Evolutionary conservation across 345 rosid species (phyloP), one percentile per base, ranked within the genome.

Genomic region (Camelina sativa): DNA sequence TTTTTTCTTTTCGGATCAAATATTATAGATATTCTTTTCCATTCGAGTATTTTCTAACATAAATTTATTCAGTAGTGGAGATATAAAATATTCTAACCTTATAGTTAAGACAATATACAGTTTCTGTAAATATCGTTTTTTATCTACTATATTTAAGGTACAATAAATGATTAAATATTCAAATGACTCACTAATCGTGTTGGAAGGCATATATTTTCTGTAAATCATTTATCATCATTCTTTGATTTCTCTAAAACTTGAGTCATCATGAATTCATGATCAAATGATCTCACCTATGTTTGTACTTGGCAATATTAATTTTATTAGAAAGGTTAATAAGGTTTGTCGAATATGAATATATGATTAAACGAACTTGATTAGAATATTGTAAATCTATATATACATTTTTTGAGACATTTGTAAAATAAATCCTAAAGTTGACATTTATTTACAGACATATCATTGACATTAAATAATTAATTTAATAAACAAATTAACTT

Each of bases 101-200:
- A 56, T 28, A 28, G 10, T 56, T 56, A 56, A 55, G 8, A 28
- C 20, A 13, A 28, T 28, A 30, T 15, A 56, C 17, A 30, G n/a
- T 15, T 28, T 57, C 37, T 57, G 41, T 57, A 15, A 8, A 32
- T n/a, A 6, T 54, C 58, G 8, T 54, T 12, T 53, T 12, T 3
- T 3, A 53, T 53, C 32, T 11, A 30, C 34, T 37, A 37, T 51
- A 8, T 9, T 3, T 25, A 28, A 13, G 30, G 30, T 8, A 3
- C 56, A 52, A 56, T 4, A 56, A 56, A 30, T 58, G 63, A 34
- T 16, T 35, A 34, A 17, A 34, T 57, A 40, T 57, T 57, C 3
- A n/a, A 57, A 57, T 34, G 15, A 11, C 8, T 53, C 7, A 11
- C 13, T n/a, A 32, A 1, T 58, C 6, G 7, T 32, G 11, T 28